Conservation (phyloP, 2,329 filamentous ascomycete genomes). For the Periconia macrospinosa region DNA sequence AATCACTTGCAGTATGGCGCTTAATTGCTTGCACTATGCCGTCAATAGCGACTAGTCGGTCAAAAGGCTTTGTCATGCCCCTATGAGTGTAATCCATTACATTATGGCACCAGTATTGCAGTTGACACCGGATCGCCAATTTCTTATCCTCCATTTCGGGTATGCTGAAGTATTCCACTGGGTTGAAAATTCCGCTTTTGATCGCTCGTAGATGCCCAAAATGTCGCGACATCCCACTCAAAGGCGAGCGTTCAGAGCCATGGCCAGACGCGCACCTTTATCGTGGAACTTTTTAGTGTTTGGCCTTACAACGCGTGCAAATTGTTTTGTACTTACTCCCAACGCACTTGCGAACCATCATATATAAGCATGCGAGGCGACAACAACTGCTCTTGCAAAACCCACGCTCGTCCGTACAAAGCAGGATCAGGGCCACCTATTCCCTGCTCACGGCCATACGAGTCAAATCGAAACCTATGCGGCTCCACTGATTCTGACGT, state of each 20-base stretch:
- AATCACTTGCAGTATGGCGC: conserved; percentile 13
- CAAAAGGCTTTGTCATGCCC: conserved; percentile 20
- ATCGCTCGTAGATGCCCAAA: conserved; percentile 14
- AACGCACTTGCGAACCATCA: conserved; percentile 18
- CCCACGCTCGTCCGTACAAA: conserved; percentile 24
- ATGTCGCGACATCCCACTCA: conserved; percentile 14
- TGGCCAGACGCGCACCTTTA: conserved; percentile 16
- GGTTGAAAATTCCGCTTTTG: conserved; percentile 11
- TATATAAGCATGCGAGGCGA: conserved; percentile 23
- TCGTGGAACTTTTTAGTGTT: background rate
- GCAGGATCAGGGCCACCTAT: conserved; percentile 15
- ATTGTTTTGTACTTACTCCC: conserved; percentile 12
- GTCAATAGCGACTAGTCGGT: conserved; percentile 20
- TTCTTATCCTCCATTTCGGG: background rate
- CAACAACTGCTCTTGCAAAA: conserved; percentile 26
- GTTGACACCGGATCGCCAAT: conserved; percentile 6
- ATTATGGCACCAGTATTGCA: conserved; percentile 17
- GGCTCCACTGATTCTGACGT: background rate
- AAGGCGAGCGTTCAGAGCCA: conserved; percentile 17
- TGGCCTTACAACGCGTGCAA: background rate
- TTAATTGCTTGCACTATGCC: conserved; percentile 18
- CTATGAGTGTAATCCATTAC: conserved; percentile 25
- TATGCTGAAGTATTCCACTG: conserved; percentile 14
- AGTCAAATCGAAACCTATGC: conserved; percentile 9
- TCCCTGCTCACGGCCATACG: conserved; percentile 12